Evolutionary conservation across 441 rosid species (phyloP).

Genomic region (Euphorbia corollata): DNA sequence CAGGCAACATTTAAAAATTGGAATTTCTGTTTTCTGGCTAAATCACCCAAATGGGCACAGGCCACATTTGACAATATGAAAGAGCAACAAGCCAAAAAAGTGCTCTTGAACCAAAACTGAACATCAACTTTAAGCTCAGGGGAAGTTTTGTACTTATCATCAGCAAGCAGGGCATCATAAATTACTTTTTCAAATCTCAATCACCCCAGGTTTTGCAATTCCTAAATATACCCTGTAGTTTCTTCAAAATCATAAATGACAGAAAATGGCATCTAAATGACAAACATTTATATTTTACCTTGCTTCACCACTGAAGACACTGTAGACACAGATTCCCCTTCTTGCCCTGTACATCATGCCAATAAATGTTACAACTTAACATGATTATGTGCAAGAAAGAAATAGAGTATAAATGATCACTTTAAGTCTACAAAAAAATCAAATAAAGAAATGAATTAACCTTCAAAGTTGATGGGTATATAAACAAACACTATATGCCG

Average conservation of each 20-base stretch:
- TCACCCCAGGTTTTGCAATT: not conserved
- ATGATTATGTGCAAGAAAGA: conserved; percentile 13
- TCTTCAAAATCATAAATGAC: conserved; percentile 2
- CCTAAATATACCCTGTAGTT: not conserved
- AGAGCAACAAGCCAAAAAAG: not conserved
- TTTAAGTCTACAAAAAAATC: conserved; percentile 13
- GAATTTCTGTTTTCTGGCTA: not conserved
- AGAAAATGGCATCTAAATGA: not conserved
- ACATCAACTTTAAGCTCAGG: not conserved
- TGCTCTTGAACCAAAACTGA: not conserved
- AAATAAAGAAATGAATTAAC: conserved; percentile 34
- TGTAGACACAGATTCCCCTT: conserved; percentile 69
- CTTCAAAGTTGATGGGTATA: conserved; percentile 92
- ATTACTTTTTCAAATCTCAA: not conserved
- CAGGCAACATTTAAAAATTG: not conserved
- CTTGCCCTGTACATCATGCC: conserved; percentile 59
- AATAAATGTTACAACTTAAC: conserved; percentile 2
- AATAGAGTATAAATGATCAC: conserved; percentile 13
- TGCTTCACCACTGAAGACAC: conserved; percentile 62
- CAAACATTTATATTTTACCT: conserved; percentile 42
- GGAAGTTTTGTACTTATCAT: not conserved
- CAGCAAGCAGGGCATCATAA: not conserved
- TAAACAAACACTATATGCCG: conserved; percentile 64
- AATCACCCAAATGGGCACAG: not conserved
- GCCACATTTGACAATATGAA: not conserved